phyloP scores from a whole-genome alignment of 129 eudicot genomes.

The Saussurea involucrata region DNA sequence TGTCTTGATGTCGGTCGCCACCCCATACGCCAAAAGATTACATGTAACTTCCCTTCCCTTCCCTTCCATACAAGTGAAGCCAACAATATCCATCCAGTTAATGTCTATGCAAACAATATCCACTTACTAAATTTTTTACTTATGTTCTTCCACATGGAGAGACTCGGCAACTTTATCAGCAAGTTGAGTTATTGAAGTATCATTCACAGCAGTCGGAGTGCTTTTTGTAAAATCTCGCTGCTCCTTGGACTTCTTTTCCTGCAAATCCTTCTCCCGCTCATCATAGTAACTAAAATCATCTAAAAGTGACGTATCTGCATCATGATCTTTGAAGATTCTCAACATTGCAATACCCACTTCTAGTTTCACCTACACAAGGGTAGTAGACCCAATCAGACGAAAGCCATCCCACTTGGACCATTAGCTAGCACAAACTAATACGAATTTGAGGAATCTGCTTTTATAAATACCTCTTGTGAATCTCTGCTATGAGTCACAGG shows the following conservation, averaged over 20 bases:
- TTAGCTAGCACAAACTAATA: background rate
- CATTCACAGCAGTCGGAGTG: constrained; percentile 22
- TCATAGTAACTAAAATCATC: constrained; percentile 75
- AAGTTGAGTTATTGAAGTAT: constrained; percentile 48
- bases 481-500: constrained; percentile 98
- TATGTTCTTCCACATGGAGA: constrained; percentile 52
- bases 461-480: constrained; percentile 75
- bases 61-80: background rate
- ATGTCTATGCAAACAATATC: background rate
- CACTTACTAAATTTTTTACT: constrained; percentile 29
- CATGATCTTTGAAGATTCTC: constrained; percentile 71
- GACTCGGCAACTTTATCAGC: constrained; percentile 56
- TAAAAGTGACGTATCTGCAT: constrained; percentile 59
- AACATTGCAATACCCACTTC: constrained; percentile 69
- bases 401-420: background rate
- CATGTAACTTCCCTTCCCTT: constrained; percentile 1
- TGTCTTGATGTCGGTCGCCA: constrained; percentile 27
- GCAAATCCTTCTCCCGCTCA: constrained; percentile 69
- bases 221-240: constrained; percentile 37
- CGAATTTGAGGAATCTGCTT: background rate
- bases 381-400: background rate
- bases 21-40: constrained; percentile 11
- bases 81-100: constrained; percentile 21
- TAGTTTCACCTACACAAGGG: constrained; percentile 57
- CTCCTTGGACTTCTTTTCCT: constrained; percentile 71